Evolutionary conservation across 176 grass and related monocot species (phyloP).

Genomic region (Triticum turgidum): DNA sequence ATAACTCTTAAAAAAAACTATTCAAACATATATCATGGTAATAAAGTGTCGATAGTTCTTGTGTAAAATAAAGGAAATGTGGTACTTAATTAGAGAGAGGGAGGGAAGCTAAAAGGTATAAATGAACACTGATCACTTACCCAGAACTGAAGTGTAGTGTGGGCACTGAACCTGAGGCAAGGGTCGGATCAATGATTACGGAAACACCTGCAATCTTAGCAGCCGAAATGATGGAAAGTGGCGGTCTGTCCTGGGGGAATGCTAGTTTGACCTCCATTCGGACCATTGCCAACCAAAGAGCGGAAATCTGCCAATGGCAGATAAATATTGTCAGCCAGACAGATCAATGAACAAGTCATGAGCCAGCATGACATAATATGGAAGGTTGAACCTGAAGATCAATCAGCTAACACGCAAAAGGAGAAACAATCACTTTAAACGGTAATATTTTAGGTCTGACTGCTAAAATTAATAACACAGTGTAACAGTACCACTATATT

Average conservation of each 20-base stretch:
- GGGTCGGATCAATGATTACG: constrained; percentile 14
- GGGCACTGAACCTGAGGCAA: constrained; percentile 47
- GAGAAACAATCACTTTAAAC: too few relatives aligned
- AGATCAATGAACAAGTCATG: background rate
- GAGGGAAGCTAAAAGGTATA: background rate
- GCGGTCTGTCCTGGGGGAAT: too few relatives aligned
- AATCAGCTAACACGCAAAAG: too few relatives aligned
- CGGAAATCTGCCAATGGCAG: background rate
- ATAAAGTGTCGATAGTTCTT: background rate
- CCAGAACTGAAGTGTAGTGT: constrained; percentile 52
- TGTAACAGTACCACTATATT: too few relatives aligned
- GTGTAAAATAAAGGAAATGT: background rate
- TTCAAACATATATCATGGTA: background rate
- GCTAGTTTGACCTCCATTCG: constrained; percentile 35
- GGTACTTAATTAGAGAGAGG: background rate
- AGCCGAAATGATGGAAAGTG: too few relatives aligned
- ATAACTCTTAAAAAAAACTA: too few relatives aligned
- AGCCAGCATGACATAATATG: too few relatives aligned
- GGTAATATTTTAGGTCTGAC: too few relatives aligned
- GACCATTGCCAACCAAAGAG: background rate
- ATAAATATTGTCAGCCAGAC: background rate
- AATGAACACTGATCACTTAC: constrained; percentile 17
- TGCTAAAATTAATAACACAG: too few relatives aligned
- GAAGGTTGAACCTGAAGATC: too few relatives aligned
- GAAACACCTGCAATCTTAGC: too few relatives aligned